Percentiles rank a stretch among this genome's conserved stretches.
These are phyloP conservation scores for Neoboletus magnificus DNA, from an alignment of 768 basidiomycete species.

Conservation along the genomic window DNA sequence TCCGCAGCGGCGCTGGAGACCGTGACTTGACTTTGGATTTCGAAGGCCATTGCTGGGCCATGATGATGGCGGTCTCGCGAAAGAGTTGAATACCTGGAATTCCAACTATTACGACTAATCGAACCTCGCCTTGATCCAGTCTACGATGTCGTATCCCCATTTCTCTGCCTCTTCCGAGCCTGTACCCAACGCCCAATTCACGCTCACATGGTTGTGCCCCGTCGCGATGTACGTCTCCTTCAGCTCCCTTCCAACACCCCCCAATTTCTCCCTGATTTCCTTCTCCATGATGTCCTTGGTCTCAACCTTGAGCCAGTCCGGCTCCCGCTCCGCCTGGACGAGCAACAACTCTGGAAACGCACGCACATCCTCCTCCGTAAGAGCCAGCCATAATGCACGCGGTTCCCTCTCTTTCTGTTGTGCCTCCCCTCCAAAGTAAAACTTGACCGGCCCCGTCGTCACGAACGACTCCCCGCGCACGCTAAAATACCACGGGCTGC, in stretches of 20 bases:
- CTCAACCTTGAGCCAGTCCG: slow-evolving; percentile 38
- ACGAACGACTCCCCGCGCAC: slow-evolving; percentile 25
- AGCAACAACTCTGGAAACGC: slow-evolving; percentile 47
- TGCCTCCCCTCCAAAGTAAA: slow-evolving; percentile 39
- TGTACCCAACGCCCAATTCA: slow-evolving; percentile 45
- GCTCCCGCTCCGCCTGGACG: slow-evolving; percentile 53
- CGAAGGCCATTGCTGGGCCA: slow-evolving; percentile 10
- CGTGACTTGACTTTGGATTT: slow-evolving; percentile 38
- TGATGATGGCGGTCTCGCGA: slow-evolving; percentile 5
- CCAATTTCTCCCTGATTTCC: slow-evolving; percentile 37
- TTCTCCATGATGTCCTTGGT: slow-evolving; percentile 38
- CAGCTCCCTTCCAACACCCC: slow-evolving; percentile 16
- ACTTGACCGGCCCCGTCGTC: slow-evolving; percentile 21
- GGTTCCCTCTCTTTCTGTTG: slow-evolving; percentile 41
- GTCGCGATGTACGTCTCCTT: slow-evolving; percentile 36
- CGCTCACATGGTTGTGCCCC: slow-evolving; percentile 65
- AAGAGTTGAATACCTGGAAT: not conserved
- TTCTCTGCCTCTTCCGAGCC: slow-evolving; percentile 60
- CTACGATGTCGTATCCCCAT: slow-evolving; percentile 51
- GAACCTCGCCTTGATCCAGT: slow-evolving; percentile 31
- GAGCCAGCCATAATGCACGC: slow-evolving; percentile 37
- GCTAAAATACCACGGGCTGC: too few relatives aligned
- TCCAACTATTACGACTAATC: slow-evolving; percentile 4
- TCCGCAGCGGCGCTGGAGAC: slow-evolving; percentile 37
- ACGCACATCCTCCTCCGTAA: slow-evolving; percentile 34